These are phyloP conservation scores for Trypanosoma conorhini DNA, from an alignment of 208 protist genomes.

Conservation along the genomic window DNA sequence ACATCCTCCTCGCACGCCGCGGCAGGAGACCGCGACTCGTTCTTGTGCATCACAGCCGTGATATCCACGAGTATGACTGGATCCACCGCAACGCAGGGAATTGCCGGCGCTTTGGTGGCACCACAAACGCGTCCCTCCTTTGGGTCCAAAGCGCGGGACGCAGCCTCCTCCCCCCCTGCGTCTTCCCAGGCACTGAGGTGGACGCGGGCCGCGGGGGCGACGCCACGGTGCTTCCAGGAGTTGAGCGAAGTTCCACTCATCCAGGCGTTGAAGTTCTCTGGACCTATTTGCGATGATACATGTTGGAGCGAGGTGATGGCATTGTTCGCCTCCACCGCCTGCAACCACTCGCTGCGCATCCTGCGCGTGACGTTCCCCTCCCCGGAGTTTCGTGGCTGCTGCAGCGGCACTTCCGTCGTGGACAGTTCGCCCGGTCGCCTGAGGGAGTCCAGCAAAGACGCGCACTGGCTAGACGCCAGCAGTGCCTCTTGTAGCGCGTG, in stretches of 20 bases:
- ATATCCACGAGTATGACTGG: slow-evolving; percentile 64
- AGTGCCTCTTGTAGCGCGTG: slow-evolving; percentile 20
- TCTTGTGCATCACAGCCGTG: slow-evolving; percentile 30
- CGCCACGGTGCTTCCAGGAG: neutral
- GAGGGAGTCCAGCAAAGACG: neutral
- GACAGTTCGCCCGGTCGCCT: neutral
- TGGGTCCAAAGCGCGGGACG: neutral
- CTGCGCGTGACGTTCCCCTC: slow-evolving; percentile 8
- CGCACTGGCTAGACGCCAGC: slow-evolving; percentile 6
- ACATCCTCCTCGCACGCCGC: neutral
- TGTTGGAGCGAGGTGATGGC: slow-evolving; percentile 2
- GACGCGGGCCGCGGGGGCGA: neutral
- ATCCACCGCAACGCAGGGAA: slow-evolving; percentile 3
- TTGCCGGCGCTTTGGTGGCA: neutral
- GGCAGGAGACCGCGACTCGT: neutral
- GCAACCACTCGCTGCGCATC: slow-evolving; percentile 7
- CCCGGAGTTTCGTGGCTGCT: neutral
- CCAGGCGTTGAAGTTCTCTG: slow-evolving; percentile 8
- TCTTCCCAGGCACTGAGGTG: neutral
- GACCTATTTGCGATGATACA: slow-evolving; percentile 10
- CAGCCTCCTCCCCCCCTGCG: neutral
- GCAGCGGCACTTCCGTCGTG: neutral
- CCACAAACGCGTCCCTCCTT: neutral
- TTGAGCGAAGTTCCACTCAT: neutral
- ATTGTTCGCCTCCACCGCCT: slow-evolving; percentile 3